Conservation (phyloP, 2,329 filamentous ascomycete species). For the Geosmithia flava region DNA sequence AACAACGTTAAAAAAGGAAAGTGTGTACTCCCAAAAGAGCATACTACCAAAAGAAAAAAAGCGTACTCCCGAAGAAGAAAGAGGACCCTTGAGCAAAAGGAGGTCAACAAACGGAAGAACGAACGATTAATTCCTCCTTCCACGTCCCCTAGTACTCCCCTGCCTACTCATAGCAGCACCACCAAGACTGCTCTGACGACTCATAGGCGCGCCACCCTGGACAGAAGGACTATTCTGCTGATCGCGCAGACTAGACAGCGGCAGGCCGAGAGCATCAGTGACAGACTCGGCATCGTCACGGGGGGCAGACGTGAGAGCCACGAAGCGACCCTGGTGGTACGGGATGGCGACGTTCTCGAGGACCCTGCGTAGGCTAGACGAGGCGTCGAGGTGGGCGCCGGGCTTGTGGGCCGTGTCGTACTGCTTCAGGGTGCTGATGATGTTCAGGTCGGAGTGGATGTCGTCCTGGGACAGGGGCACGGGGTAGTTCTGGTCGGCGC, state of each 20-base stretch:
- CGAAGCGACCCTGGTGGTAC: slow-evolving; percentile 32
- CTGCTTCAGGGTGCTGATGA: slow-evolving; percentile 45
- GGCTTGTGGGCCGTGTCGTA: slow-evolving; percentile 40
- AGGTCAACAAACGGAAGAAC: neutral
- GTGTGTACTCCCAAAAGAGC: neutral
- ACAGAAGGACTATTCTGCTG: slow-evolving; percentile 22
- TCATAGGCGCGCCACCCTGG: slow-evolving; percentile 34
- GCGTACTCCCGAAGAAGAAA: no score
- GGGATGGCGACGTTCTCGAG: slow-evolving; percentile 41
- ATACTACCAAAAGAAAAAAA: no score
- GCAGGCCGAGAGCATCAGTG: slow-evolving; percentile 36
- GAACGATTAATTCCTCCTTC: slow-evolving; percentile 18
- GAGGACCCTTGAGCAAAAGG: no score
- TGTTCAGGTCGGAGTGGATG: slow-evolving; percentile 39
- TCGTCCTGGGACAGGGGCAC: slow-evolving; percentile 37
- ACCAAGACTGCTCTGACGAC: slow-evolving; percentile 41
- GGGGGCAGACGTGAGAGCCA: slow-evolving; percentile 31
- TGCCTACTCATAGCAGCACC: slow-evolving; percentile 45
- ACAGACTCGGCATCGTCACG: slow-evolving; percentile 36
- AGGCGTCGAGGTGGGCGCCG: slow-evolving; percentile 42
- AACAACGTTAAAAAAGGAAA: neutral
- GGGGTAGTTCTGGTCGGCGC: slow-evolving; percentile 43
- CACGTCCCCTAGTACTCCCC: slow-evolving; percentile 36
- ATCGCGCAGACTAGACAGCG: slow-evolving; percentile 29
- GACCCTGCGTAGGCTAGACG: slow-evolving; percentile 39